Base-by-base conservation (phyloP, 2,329 filamentous ascomycete genomes). In the Penicillium glabrum region DNA sequence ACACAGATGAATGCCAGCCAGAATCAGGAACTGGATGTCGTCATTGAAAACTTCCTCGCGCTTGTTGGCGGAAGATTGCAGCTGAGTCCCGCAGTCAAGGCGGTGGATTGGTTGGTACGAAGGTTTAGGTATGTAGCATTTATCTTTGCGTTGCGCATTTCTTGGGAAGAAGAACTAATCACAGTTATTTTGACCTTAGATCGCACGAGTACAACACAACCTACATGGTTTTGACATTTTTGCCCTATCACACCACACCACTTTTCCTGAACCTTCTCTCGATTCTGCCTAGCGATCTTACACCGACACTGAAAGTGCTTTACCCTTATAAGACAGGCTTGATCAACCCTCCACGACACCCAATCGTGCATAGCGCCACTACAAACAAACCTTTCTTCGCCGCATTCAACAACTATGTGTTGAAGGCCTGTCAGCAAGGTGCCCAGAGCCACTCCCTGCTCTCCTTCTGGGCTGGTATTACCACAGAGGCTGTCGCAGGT, bases 41-140 rank as follows among this genome's bases (percentile, higher is more conserved):
- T 88, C 55, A 77, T 98, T 54, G 89, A 96, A 66, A 84, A 86
- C 14, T 99, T 98, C 71, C 79, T 99, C 63, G 89, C 87, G 31
- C 81, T 98, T 14, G 86, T 89, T 11, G 89, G 90, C 23, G 86
- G 87, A 26, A 85, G 89, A 41, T 73, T 99, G 63, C 82, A 93
- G 61, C 80, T 99, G 31, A 92, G 89, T 78, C 93, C 95, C 41
- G 91, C 91, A 1, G 85, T 96, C 53, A 96, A 96, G 76, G 87
- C 93, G 16, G 82, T 98, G 37, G 96, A 99, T 79, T 99, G 95
- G 95, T 83, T 99, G 46, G 84, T 99, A 53, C 83, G 95, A 69
- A 84, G 93, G 68, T 99, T 98, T 70, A 86, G 88, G 91, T 96
- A 79, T 60, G 82, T 53, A 23, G 16, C 31, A 24, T 11, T 11